phyloP scores from a whole-genome alignment of 805 yeast genomes.

The Yamadazyma akitaensis region DNA sequence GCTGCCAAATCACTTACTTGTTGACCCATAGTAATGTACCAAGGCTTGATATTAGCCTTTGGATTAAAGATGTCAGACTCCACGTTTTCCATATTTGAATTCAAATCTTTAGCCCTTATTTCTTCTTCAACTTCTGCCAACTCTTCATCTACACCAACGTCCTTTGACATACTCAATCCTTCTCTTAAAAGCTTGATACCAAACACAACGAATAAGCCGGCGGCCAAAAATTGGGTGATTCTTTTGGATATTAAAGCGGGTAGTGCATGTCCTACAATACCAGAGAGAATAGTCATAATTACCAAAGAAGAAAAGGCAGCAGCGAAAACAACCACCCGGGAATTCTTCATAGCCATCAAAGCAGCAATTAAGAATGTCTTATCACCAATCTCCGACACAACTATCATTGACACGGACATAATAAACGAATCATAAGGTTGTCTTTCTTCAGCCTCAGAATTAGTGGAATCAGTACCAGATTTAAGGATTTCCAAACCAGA shows the following conservation, averaged over 20 bases:
- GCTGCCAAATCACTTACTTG: slow-evolving; percentile 55
- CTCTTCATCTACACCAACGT: slow-evolving; percentile 89
- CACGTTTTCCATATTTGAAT: slow-evolving; percentile 47
- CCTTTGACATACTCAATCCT: slow-evolving; percentile 77
- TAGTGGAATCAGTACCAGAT: slow-evolving; percentile 12
- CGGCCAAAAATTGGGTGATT: slow-evolving; percentile 78
- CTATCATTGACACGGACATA: slow-evolving; percentile 85
- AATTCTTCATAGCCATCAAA: slow-evolving; percentile 94
- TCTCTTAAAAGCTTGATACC: slow-evolving; percentile 75
- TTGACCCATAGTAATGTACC: slow-evolving; percentile 27
- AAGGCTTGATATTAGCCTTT: slow-evolving; percentile 17
- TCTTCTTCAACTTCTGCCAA: slow-evolving; percentile 97
- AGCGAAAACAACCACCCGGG: slow-evolving; percentile 78
- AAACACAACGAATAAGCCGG: slow-evolving; percentile 74
- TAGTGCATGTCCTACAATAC: slow-evolving; percentile 85
- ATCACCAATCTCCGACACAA: slow-evolving; percentile 95
- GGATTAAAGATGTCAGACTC: slow-evolving; percentile 49
- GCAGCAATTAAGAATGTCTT: slow-evolving; percentile 97
- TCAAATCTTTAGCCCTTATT: slow-evolving; percentile 61
- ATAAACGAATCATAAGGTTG: slow-evolving; percentile 53
- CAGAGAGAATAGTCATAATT: slow-evolving; percentile 89
- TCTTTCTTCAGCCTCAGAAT: slow-evolving; percentile 8
- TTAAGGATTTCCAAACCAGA: background rate
- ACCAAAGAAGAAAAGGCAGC: slow-evolving; percentile 83
- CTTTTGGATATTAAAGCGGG: slow-evolving; percentile 80